Evolutionary conservation across 192 early-diverging fungal species (phyloP).

Genomic region (Cetraspora pellucida): DNA sequence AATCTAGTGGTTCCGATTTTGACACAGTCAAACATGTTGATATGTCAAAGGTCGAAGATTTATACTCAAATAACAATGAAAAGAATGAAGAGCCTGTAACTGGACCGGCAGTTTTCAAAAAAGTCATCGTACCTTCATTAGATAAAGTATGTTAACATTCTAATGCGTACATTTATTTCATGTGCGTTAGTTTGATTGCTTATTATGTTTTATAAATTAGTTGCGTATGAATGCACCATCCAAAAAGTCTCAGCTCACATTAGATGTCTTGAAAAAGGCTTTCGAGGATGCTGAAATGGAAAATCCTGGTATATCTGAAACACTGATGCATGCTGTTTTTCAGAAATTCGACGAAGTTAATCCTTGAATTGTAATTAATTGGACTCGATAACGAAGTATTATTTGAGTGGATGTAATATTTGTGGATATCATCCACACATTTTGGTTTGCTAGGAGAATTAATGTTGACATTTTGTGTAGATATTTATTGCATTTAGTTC

Average conservation of each 20-base stretch:
- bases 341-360: constrained; percentile 32
- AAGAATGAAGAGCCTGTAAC: constrained; percentile 28
- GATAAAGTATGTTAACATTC: constrained; percentile 17
- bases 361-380: neutral
- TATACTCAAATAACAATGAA: constrained; percentile 27
- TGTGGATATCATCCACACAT: too few species aligned
- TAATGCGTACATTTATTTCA: neutral
- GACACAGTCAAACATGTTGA: constrained; percentile 41
- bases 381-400: too few species aligned
- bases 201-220: constrained; percentile 22
- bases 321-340: constrained; percentile 40
- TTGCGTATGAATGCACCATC: constrained; percentile 38
- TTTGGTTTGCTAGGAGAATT: too few species aligned
- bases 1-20: constrained; percentile 42
- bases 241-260: constrained; percentile 41
- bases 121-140: constrained; percentile 37
- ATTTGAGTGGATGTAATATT: too few species aligned
- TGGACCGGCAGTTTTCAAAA: constrained; percentile 39
- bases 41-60: constrained; percentile 34
- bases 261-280: constrained; percentile 45
- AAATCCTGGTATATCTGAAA: constrained; percentile 45
- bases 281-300: constrained; percentile 47
- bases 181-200: neutral
- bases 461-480: too few species aligned
- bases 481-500: too few species aligned